Evolutionary conservation across 805 yeast species (phyloP).

Genomic region (Yarrowia phangngaensis): DNA sequence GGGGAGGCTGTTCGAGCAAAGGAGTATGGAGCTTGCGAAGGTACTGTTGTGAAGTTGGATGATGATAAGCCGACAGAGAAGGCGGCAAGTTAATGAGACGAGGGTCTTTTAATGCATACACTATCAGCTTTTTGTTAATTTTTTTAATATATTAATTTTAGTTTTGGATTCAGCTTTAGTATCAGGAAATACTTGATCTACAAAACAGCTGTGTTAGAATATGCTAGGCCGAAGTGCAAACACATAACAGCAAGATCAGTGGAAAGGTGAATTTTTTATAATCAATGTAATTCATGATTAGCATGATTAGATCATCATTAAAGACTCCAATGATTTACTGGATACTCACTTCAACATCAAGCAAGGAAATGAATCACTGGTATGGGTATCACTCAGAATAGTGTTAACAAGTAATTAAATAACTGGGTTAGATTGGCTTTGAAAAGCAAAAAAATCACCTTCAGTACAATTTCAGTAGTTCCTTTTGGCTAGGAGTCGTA

Average conservation of each 20-base stretch:
- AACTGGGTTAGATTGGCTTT: constrained; percentile 14
- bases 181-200: no score
- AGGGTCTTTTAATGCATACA: no score
- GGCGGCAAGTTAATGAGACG: not conserved
- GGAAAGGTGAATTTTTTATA: constrained; percentile 26
- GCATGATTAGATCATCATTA: constrained; percentile 25
- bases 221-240: not conserved
- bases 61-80: not conserved
- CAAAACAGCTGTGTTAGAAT: constrained; percentile 17
- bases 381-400: constrained; percentile 7
- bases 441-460: not conserved
- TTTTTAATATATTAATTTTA: no score
- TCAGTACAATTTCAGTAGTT: constrained; percentile 12
- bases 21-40: constrained; percentile 6
- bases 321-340: not conserved
- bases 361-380: constrained; percentile 7
- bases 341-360: constrained; percentile 8
- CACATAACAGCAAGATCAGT: constrained; percentile 4
- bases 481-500: constrained; percentile 26
- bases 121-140: no score
- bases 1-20: constrained; percentile 1
- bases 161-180: no score
- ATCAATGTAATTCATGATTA: constrained; percentile 25
- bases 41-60: not conserved
- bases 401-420: not conserved